Evolutionary conservation across 2,329 filamentous ascomycete species (phyloP), one percentile per base, ranked within the genome.

Genomic region (Stemphylium lycopersici): DNA sequence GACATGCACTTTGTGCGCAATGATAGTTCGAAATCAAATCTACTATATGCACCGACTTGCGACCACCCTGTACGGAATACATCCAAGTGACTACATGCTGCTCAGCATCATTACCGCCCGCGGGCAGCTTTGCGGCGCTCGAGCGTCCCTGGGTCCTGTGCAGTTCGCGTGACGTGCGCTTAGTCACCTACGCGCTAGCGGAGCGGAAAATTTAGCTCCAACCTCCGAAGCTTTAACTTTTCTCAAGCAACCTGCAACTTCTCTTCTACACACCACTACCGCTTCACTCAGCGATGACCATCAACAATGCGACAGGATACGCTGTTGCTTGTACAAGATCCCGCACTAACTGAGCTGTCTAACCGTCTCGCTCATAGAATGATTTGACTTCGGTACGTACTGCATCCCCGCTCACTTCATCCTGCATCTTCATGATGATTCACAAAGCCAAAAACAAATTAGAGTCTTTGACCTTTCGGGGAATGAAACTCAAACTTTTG

Each of bases 381-480:
- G 40, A n/a, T 11, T 29, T 51, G 22, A 26, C 55, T 50, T 12
- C 31, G 55, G 65, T 60, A 65, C 40, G 67, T 58, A 32, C 50
- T 18, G 45, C 45, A 53, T 41, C 37, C 12, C 15, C 20, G 24
- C 16, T 26, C 37, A 18, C 38, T 29, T 47, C 41, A 44, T 43
- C 46, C 45, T 48, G 49, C 58, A 50, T 54, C 57, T 66, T 65
- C 56, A 69, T 73, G 75, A 77, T 77, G 75, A 77, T 67, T 73
- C 65, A 70, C 65, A 72, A 72, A 75, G 72, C 72, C 70, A 69
- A 69, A 66, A 72, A 69, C 73, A 77, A 77, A 77, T 74, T 77
- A 77, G 75, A 77, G 75, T 77, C 75, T 77, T 77, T 77, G 75
- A 77, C 73, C 74, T 69, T 63, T 39, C 56, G 67, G 63, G 73